These are phyloP conservation scores for Schwanniomyces polymorphus DNA, from an alignment of 805 yeast genomes.

Conservation along the genomic window DNA sequence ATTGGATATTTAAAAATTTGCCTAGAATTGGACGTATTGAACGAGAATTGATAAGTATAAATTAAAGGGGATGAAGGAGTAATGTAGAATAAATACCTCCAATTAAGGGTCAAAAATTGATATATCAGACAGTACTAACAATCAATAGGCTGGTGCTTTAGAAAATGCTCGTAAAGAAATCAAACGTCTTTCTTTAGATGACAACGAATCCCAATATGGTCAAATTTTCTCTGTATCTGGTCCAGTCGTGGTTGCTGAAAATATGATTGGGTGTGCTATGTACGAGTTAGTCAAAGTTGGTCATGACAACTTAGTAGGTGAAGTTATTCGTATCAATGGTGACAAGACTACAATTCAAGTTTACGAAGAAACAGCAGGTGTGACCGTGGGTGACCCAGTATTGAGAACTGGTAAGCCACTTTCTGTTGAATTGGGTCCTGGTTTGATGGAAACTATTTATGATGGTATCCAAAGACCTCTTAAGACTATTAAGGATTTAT, in stretches of 20 bases:
- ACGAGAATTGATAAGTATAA: not conserved
- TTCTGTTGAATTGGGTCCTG: conserved; percentile 98
- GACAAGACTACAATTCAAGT: conserved; percentile 99
- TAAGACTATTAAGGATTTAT: conserved; percentile 81
- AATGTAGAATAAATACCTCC: not conserved
- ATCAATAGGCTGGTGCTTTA: conserved; percentile 82
- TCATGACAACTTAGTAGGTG: conserved; percentile 95
- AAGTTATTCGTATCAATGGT: conserved; percentile 93
- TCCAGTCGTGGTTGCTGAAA: conserved; percentile 96
- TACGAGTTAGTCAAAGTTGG: conserved; percentile 98
- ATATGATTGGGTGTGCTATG: conserved; percentile 99
- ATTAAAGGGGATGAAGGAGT: not conserved
- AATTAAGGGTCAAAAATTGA: not conserved
- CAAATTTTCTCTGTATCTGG: conserved; percentile 94
- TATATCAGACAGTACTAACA: conserved; percentile 3
- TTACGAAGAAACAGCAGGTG: conserved; percentile 99
- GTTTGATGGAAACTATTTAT: conserved; percentile 97
- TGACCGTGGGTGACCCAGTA: conserved; percentile 98
- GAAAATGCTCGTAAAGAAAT: conserved; percentile 96
- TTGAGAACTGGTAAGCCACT: conserved; percentile 98
- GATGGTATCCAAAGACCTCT: conserved; percentile 99
- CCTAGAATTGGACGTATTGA: not conserved
- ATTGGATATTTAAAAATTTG: not conserved
- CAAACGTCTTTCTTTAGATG: conserved; percentile 72
- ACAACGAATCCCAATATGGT: conserved; percentile 79